A percentile compares a stretch with the other conserved stretches of the same genome.
These are phyloP conservation scores for Capillidium heterosporum DNA, from an alignment of 371 early-diverging fungal species.

Conservation along the genomic window DNA sequence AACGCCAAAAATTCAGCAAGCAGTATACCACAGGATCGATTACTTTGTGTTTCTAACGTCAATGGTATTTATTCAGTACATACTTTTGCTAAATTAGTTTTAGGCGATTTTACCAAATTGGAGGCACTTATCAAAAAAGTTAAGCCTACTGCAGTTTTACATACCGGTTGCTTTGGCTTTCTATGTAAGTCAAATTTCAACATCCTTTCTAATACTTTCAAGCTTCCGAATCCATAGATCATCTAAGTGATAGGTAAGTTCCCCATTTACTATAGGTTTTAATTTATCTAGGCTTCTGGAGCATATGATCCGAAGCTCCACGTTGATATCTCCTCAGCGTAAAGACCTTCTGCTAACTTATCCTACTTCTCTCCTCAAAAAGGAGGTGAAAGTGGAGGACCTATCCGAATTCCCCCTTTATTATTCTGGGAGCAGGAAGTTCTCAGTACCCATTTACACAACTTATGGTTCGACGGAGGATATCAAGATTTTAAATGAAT, in stretches of 20 bases:
- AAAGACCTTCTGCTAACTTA: conserved; percentile 21
- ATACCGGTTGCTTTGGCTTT: conserved; percentile 51
- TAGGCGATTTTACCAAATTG: conserved; percentile 37
- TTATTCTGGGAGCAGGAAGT: conserved; percentile 18
- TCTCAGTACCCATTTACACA: conserved; percentile 40
- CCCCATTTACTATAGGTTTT: background rate
- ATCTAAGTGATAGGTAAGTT: conserved; percentile 5
- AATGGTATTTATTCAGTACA: no score
- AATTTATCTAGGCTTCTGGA: conserved; percentile 26
- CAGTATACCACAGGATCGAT: no score
- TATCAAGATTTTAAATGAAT: conserved; percentile 36
- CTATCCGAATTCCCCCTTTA: conserved; percentile 23
- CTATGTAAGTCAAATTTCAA: conserved; percentile 21
- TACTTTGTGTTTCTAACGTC: no score
- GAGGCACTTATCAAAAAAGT: conserved; percentile 35
- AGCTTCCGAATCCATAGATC: conserved; percentile 5
- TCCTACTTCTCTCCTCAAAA: conserved; percentile 11
- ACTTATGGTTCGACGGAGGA: conserved; percentile 53
- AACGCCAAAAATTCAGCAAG: no score
- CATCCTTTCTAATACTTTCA: background rate
- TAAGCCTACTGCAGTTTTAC: conserved; percentile 34
- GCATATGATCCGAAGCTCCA: conserved; percentile 39
- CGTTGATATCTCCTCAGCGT: conserved; percentile 25
- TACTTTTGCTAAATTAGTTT: background rate
- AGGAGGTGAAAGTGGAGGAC: background rate